phyloP scores from a whole-genome alignment of 129 eudicot species.

The Tagetes patula region DNA sequence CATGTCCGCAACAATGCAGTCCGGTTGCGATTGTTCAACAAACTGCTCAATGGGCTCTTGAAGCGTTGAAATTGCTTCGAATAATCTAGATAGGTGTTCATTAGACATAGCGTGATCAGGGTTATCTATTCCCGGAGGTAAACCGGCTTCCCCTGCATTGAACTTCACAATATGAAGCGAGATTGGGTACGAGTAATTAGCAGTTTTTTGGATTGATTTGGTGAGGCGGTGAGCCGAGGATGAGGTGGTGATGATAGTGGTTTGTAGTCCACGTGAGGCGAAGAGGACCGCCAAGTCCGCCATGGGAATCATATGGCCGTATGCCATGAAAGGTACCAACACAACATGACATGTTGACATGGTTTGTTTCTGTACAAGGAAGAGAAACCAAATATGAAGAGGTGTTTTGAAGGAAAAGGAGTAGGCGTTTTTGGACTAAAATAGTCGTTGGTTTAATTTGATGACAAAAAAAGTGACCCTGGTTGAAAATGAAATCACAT shows the following conservation, averaged over 20 bases:
- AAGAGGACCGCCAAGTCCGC: constrained; percentile 66
- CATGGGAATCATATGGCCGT: constrained; percentile 67
- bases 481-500: too few relatives aligned
- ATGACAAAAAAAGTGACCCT: too few relatives aligned
- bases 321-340: constrained; percentile 54
- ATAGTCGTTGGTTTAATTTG: too few relatives aligned
- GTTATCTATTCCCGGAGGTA: constrained; percentile 42
- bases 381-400: too few relatives aligned
- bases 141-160: constrained; percentile 42
- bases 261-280: constrained; percentile 42
- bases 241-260: constrained; percentile 61
- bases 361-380: too few relatives aligned
- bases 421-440: too few relatives aligned
- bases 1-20: constrained; percentile 49
- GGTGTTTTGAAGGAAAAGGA: too few relatives aligned
- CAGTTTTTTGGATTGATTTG: constrained; percentile 32
- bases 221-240: constrained; percentile 35
- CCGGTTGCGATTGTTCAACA: constrained; percentile 35
- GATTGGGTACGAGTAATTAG: constrained; percentile 20
- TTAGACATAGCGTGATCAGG: constrained; percentile 27
- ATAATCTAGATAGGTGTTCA: constrained; percentile 24
- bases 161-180: constrained; percentile 25
- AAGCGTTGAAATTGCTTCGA: constrained; percentile 34
- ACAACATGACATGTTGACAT: not conserved
- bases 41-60: constrained; percentile 53